phyloP scores from a whole-genome alignment of 257 asterid genomes.

The Nicotiana knightiana region DNA sequence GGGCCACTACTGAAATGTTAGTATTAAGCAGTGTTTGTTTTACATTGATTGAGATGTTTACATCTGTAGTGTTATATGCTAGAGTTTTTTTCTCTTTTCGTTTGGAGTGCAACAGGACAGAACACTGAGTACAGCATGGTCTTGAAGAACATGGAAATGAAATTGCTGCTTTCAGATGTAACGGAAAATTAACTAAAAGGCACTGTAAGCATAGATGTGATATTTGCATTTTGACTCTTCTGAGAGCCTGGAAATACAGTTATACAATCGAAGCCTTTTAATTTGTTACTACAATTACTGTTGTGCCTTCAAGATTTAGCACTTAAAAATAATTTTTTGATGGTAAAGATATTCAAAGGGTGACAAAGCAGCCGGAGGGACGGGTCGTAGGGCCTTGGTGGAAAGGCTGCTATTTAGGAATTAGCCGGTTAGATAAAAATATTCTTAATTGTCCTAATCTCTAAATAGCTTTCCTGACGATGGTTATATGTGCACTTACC shows the following conservation, averaged over 20 bases:
- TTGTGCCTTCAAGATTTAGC: too few species aligned
- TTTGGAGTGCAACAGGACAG: background rate
- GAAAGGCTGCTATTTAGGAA: too few species aligned
- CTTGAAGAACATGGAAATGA: constrained; percentile 6
- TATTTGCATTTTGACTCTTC: background rate
- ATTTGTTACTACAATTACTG: background rate
- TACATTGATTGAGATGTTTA: background rate
- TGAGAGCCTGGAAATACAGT: background rate
- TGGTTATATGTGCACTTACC: too few species aligned
- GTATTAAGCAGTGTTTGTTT: background rate
- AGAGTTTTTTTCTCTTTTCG: background rate
- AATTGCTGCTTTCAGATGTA: background rate
- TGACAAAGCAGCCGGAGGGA: too few species aligned
- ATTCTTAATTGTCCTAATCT: too few species aligned
- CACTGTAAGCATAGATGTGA: background rate
- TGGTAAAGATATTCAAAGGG: too few species aligned
- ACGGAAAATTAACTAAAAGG: background rate
- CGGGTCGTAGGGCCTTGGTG: too few species aligned
- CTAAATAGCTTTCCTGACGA: too few species aligned
- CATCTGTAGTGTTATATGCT: background rate
- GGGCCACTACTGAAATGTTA: background rate
- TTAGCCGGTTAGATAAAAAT: too few species aligned
- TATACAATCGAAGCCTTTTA: background rate
- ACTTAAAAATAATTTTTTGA: too few species aligned
- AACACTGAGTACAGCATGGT: background rate